Percentiles rank a stretch among this genome's conserved stretches.
Evolutionary conservation across 192 early-diverging fungal genomes (phyloP).

Genomic region (Mycoemilia scoparia): DNA sequence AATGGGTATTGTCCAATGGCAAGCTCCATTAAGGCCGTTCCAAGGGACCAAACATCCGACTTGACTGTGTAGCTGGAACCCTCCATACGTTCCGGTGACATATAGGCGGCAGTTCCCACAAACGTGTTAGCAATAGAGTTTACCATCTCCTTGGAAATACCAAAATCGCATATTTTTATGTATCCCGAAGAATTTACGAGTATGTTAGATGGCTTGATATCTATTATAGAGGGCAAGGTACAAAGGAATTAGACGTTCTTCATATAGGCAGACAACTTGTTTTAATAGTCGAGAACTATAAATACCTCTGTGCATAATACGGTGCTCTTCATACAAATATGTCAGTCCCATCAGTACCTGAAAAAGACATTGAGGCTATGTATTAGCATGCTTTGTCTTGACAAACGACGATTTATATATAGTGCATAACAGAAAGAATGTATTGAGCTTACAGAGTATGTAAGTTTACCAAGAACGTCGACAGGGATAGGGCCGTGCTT

Average conservation of each 20-base stretch:
- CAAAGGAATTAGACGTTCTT: not conserved
- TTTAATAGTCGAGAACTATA: slow-evolving; percentile 37
- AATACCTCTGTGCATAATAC: slow-evolving; percentile 93
- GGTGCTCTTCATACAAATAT: slow-evolving; percentile 74
- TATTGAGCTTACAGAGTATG: slow-evolving; percentile 42
- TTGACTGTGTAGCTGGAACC: slow-evolving; percentile 61
- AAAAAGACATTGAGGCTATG: too few species aligned
- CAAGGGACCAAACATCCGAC: slow-evolving; percentile 68
- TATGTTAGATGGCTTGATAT: slow-evolving; percentile 77
- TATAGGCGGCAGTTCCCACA: slow-evolving; percentile 69
- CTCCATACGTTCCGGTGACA: slow-evolving; percentile 69
- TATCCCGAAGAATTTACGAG: slow-evolving; percentile 60
- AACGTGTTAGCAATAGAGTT: slow-evolving; percentile 72
- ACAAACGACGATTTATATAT: not conserved
- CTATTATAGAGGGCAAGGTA: too few species aligned
- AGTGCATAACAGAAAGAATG: not conserved
- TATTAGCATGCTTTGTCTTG: not conserved
- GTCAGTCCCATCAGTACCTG: slow-evolving; percentile 55
- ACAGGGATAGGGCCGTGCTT: slow-evolving; percentile 80
- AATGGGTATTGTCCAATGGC: slow-evolving; percentile 56
- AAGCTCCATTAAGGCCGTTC: slow-evolving; percentile 67
- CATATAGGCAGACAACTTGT: not conserved
- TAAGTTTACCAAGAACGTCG: slow-evolving; percentile 68
- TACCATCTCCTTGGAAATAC: slow-evolving; percentile 76
- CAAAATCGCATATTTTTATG: slow-evolving; percentile 77